Conservation (phyloP, 2,329 filamentous ascomycete genomes). For the Drechslera avenae region DNA sequence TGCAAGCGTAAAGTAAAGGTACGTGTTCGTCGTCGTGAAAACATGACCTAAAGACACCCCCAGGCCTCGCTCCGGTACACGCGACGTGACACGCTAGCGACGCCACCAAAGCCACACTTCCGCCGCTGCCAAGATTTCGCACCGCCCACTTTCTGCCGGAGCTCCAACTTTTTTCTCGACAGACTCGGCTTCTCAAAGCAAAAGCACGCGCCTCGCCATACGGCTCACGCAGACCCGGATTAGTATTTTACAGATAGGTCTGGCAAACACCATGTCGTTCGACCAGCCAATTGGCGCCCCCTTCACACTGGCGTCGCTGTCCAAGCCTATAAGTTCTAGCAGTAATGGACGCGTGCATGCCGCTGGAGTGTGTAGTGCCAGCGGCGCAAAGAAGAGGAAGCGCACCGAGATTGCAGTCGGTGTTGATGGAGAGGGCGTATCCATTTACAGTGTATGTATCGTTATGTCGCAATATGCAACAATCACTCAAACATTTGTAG, state of each 20-base stretch:
- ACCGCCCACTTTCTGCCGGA: constrained; percentile 27
- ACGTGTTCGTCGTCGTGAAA: constrained; percentile 1
- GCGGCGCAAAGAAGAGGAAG: constrained; percentile 64
- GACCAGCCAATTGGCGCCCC: constrained; percentile 45
- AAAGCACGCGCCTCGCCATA: constrained; percentile 22
- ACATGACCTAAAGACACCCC: constrained; percentile 8
- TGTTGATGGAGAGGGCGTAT: constrained; percentile 65
- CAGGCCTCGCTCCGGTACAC: constrained; percentile 1
- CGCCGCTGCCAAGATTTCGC: constrained; percentile 20
- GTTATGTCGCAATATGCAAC: constrained; percentile 1
- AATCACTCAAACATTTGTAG: constrained; percentile 45
- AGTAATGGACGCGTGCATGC: constrained; percentile 49
- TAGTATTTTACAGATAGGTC: constrained; percentile 19
- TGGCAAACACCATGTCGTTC: constrained; percentile 45
- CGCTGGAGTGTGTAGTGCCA: constrained; percentile 59
- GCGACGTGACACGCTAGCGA: constrained; percentile 19
- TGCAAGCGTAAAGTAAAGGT: constrained; percentile 5
- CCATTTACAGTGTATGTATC: constrained; percentile 64
- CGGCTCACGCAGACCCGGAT: constrained; percentile 30
- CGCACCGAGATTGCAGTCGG: constrained; percentile 65
- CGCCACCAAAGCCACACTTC: constrained; percentile 14
- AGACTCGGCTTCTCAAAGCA: constrained; percentile 12
- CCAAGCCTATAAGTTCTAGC: constrained; percentile 49
- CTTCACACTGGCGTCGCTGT: constrained; percentile 52
- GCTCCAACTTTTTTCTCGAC: constrained; percentile 34